Evolutionary conservation across 179 eudicot species (phyloP), one percentile per base, ranked within the genome.

Genomic region (Pouteria campechiana): DNA sequence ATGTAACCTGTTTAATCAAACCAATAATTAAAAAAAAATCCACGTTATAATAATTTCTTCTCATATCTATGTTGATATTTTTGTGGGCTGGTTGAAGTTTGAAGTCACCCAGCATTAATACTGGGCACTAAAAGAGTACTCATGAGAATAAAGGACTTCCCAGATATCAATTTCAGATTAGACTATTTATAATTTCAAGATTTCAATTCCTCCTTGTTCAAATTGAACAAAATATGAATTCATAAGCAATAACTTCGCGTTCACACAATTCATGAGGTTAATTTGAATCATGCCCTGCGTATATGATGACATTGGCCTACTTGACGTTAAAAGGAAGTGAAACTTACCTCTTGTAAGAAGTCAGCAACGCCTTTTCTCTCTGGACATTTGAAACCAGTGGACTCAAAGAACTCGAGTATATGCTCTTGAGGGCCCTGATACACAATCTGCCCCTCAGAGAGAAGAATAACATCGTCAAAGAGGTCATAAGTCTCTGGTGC

Each of bases 291-390:
- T n/a, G n/a, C n/a, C n/a, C n/a, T n/a, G n/a, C n/a, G n/a, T n/a
- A n/a, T n/a, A n/a, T n/a, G n/a, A n/a, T n/a, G n/a, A n/a, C n/a
- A n/a, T n/a, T n/a, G n/a, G n/a, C n/a, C n/a, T n/a, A n/a, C n/a
- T n/a, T n/a, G n/a, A n/a, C n/a, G n/a, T n/a, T n/a, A n/a, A n/a
- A n/a, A n/a, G n/a, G n/a, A n/a, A 32, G 27, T 16, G 6, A 6
- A 10, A 37, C 35, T 59, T 64, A 69, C 75, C 52, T 70, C 76
- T 60, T 71, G 76, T 36, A 71, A 32, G 34, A 67, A 71, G 42
- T 71, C 77, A 7, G 77, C 77, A 20, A 62, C 67, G 22, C 71
- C 69, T 71, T 71, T 71, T 40, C 77, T 71, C 3, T 58, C 59
- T 9, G 74, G 74, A n/a, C 74, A 68, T 40, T 51, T 50, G 44